These are phyloP conservation scores for Lactarius trivialis DNA, from an alignment of 768 basidiomycete species.

Conservation along the genomic window DNA sequence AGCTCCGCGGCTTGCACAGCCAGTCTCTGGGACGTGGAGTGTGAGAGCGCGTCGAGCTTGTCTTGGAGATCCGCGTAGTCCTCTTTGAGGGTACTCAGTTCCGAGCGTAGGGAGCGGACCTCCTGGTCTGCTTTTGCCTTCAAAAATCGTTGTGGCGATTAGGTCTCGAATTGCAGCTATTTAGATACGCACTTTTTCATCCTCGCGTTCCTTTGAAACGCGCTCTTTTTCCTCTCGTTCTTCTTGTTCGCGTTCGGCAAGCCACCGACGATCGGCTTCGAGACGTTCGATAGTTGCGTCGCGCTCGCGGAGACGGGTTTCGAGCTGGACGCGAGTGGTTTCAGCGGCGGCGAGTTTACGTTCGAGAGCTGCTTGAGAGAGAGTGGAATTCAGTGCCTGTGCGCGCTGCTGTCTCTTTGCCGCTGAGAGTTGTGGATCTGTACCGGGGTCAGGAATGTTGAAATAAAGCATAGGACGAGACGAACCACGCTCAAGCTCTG, in stretches of 20 bases:
- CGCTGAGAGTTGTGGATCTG: conserved; percentile 60
- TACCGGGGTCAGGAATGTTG: background rate
- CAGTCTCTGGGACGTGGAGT: conserved; percentile 43
- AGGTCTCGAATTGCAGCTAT: too few species aligned
- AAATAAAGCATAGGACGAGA: background rate
- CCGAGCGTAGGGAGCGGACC: conserved; percentile 43
- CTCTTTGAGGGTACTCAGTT: conserved; percentile 46
- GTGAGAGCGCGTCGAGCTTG: conserved; percentile 41
- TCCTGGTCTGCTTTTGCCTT: conserved; percentile 48
- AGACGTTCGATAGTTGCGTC: conserved; percentile 56
- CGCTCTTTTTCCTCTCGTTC: conserved; percentile 62
- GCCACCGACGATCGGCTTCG: conserved; percentile 62
- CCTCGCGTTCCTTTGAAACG: conserved; percentile 43
- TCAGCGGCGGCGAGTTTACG: conserved; percentile 60
- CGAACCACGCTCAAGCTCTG: conserved; percentile 60
- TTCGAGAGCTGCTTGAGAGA: conserved; percentile 58
- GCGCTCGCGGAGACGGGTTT: conserved; percentile 61
- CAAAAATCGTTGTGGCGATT: too few species aligned
- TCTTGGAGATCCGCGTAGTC: conserved; percentile 59
- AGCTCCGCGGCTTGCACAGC: conserved; percentile 48
- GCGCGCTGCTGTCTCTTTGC: conserved; percentile 64
- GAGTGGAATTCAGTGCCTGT: conserved; percentile 53
- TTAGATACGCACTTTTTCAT: conserved; percentile 53
- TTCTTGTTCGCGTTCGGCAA: conserved; percentile 60
- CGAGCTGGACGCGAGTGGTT: conserved; percentile 55